Base-by-base conservation (phyloP, 768 basidiomycete species). In the Mycena galericulata region DNA sequence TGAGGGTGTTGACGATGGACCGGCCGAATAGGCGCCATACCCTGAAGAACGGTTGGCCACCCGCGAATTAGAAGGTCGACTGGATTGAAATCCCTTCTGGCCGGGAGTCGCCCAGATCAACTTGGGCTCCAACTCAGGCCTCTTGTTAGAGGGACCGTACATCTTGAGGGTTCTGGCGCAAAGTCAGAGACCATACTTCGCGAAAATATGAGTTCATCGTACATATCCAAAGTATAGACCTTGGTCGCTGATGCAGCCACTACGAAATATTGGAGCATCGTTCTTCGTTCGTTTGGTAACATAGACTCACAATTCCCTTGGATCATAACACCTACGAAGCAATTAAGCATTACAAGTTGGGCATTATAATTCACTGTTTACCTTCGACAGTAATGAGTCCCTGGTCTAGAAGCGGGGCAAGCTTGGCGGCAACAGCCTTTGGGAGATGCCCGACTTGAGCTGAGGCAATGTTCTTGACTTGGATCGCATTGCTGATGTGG, bases 361-460 rank as follows among this genome's bases (percentile, higher is more conserved):
- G 30, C 73, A 41, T 76, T 78, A 49, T 80, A 85, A 85, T 14
- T 84, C 79, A 22, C 27, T 15, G 64, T 29, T n/a, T 62, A 68
- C 94, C 95, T 81, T 96, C 95, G 4, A 93, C 87, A 0, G 85
- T 91, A 47, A 96, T 82, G 3, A 84, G 62, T 12, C 77, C 79
- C 47, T 79, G 79, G 75, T 97, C 95, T 55, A 96, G 85, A 26
- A 96, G 81, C 1, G 92, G 89, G 6, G 95, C 86, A 20, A 96
- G 81, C 71, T 86, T 85, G 0, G 76, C 58, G 0, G 88, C 92
- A 15, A 91, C 84, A 24, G 78, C 80, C 36, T 86, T 85, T 2
- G 93, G 90, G 26, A 96, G 75, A 78, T 96, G 95, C 2, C 95
- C 95, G 3, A 97, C 94, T 85, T 95, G 92, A 15, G 80, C 80